phyloP scores from a whole-genome alignment of 306 rosid species.

The Vigna nakashimae region DNA sequence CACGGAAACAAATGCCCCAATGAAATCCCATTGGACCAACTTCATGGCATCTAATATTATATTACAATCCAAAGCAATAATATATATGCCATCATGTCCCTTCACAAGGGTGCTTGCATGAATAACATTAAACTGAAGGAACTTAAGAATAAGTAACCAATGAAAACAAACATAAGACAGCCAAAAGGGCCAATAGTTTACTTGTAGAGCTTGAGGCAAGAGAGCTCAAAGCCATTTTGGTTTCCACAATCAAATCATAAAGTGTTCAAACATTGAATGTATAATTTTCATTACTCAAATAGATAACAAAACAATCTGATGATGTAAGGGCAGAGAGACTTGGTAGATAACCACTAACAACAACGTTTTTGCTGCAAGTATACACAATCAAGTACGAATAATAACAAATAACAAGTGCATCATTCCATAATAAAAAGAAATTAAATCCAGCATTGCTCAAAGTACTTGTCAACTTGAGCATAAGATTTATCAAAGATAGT shows the following conservation, averaged over 20 bases:
- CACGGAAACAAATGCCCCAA: not conserved
- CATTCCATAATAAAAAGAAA: not conserved
- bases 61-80: slow-evolving; percentile 19
- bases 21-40: not conserved
- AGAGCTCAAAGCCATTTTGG: slow-evolving; percentile 1
- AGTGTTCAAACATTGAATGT: slow-evolving; percentile 11
- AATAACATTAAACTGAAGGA: not conserved
- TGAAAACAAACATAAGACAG: slow-evolving; percentile 23
- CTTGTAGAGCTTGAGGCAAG: not conserved
- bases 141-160: slow-evolving; percentile 11
- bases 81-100: slow-evolving; percentile 11
- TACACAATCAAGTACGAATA: slow-evolving; percentile 26
- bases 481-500: slow-evolving; percentile 11
- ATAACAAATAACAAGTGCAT: no score
- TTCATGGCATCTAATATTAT: slow-evolving; percentile 19
- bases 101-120: not conserved
- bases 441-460: not conserved
- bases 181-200: not conserved
- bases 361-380: slow-evolving; percentile 2
- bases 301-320: slow-evolving; percentile 10
- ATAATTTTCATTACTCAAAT: not conserved
- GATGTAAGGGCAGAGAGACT: not conserved
- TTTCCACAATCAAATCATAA: slow-evolving; percentile 14
- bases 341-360: slow-evolving; percentile 7
- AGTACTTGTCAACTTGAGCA: not conserved